Evolutionary conservation across 2,329 filamentous ascomycete species (phyloP), one percentile per base, ranked within the genome.

Genomic region (Nigrospora osmanthi): DNA sequence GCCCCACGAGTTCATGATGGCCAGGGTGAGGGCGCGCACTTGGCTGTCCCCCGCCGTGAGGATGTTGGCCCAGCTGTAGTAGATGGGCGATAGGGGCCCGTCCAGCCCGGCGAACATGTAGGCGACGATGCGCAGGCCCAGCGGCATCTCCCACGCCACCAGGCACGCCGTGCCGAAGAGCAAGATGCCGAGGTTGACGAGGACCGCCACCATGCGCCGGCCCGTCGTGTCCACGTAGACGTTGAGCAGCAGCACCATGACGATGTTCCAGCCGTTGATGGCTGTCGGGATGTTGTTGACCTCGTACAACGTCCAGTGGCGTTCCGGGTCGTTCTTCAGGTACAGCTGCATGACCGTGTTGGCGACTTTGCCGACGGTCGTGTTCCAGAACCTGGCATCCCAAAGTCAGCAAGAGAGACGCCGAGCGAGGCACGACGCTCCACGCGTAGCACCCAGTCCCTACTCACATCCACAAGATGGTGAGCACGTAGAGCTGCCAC

Each of bases 31-130:
- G 16, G 59, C 61, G 15, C 63, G 52, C 10, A 66, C 54, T 43
- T 66, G 63, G 35, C 53, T 51, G 49, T 66, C 63, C 6, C 57
- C 56, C 1, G 55, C 47, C 33, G 59, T 62, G 15, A 62, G 44
- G 38, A 61, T 58, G 46, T 64, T 65, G n/a, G 61, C 61, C 61
- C 62, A 65, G 4, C 57, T 47, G 46, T 59, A 58, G 47, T 59
- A 64, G 11, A 66, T 55, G 1, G 63, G 63, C 7, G 57, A 60
- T 3, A 66, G 55, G 1, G 62, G 62, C 1, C 64, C 64, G 45
- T 65, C 60, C 13, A 53, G 53, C 14, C 60, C 61, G 10, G 62
- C 62, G 40, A 64, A 59, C 40, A 65, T 54, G 52, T 64, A 67
- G 3, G 62, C 52, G 28, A 61, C 52, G 33, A 65, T 54, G 35